Percentiles rank a stretch among this genome's conserved stretches.
Evolutionary conservation across 2,329 filamentous ascomycete genomes (phyloP).

Genomic region (Verticillium isaacii): DNA sequence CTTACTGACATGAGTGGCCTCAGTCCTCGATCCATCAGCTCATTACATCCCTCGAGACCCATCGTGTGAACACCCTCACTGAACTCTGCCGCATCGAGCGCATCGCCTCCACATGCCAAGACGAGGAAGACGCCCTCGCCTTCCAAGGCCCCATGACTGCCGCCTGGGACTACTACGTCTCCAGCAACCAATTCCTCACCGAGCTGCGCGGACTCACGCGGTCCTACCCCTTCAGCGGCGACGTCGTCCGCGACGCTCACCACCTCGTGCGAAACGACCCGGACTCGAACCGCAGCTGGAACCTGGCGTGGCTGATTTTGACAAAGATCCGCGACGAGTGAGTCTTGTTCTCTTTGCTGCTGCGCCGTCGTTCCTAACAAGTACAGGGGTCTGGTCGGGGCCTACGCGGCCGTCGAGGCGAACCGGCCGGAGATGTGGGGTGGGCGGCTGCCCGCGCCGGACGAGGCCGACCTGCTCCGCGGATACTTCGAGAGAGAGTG

Average conservation of each 20-base stretch:
- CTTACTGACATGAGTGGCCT: background rate
- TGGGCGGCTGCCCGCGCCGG: constrained; percentile 46
- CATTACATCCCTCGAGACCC: constrained; percentile 58
- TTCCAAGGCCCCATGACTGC: constrained; percentile 62
- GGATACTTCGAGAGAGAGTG: constrained; percentile 63
- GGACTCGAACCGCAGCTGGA: constrained; percentile 67
- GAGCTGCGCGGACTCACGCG: constrained; percentile 65
- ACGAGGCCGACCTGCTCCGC: constrained; percentile 54
- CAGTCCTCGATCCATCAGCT: constrained; percentile 40
- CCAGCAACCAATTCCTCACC: constrained; percentile 62
- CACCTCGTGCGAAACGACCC: constrained; percentile 59
- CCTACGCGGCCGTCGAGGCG: constrained; percentile 58
- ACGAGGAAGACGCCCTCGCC: constrained; percentile 52
- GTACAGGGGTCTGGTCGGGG: constrained; percentile 51
- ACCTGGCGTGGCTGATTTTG: constrained; percentile 68
- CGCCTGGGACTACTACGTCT: constrained; percentile 69
- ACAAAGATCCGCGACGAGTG: constrained; percentile 62
- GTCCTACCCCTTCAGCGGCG: constrained; percentile 63
- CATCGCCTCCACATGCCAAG: constrained; percentile 52
- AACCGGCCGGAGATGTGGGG: constrained; percentile 67
- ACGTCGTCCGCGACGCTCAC: constrained; percentile 62
- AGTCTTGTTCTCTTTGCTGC: constrained; percentile 20
- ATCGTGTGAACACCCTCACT: constrained; percentile 68
- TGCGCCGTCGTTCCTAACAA: background rate
- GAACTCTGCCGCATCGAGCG: constrained; percentile 69